Evolutionary conservation across 768 basidiomycete species (phyloP).

Genomic region (Pulveroboletus sp.): DNA sequence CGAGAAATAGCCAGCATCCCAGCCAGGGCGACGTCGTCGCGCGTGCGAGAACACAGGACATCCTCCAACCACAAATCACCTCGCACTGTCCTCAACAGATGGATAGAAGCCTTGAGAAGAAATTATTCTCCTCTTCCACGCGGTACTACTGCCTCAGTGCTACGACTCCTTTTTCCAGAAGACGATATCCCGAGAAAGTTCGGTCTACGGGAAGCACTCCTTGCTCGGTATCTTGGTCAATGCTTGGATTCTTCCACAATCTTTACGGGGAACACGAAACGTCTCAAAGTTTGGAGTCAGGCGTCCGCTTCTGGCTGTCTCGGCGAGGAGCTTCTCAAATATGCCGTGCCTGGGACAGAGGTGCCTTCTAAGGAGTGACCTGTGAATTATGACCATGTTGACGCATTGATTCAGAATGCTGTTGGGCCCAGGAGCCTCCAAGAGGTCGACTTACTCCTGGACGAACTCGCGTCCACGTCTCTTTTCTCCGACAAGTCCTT

Average conservation of each 20-base stretch:
- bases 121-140: constrained; percentile 45
- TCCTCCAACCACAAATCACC: constrained; percentile 16
- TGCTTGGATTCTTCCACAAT: constrained; percentile 39
- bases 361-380: constrained; percentile 13
- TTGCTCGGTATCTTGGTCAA: constrained; percentile 49
- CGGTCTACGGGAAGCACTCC: constrained; percentile 61
- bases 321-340: constrained; percentile 55
- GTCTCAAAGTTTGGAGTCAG: constrained; percentile 37
- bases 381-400: background rate
- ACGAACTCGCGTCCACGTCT: constrained; percentile 69
- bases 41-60: background rate
- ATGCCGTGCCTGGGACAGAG: constrained; percentile 35
- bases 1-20: constrained; percentile 38
- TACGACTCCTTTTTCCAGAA: constrained; percentile 82
- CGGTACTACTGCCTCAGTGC: constrained; percentile 54
- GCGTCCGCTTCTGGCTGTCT: constrained; percentile 58
- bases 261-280: constrained; percentile 21
- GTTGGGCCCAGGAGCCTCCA: constrained; percentile 33
- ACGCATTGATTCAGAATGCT: constrained; percentile 12
- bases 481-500: constrained; percentile 52
- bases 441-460: constrained; percentile 62
- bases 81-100: constrained; percentile 38
- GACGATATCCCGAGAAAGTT: constrained; percentile 69
- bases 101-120: constrained; percentile 40
- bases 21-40: constrained; percentile 16